These are phyloP conservation scores for Hericium coralloides DNA, from an alignment of 768 basidiomycete genomes.

Conservation along the genomic window DNA sequence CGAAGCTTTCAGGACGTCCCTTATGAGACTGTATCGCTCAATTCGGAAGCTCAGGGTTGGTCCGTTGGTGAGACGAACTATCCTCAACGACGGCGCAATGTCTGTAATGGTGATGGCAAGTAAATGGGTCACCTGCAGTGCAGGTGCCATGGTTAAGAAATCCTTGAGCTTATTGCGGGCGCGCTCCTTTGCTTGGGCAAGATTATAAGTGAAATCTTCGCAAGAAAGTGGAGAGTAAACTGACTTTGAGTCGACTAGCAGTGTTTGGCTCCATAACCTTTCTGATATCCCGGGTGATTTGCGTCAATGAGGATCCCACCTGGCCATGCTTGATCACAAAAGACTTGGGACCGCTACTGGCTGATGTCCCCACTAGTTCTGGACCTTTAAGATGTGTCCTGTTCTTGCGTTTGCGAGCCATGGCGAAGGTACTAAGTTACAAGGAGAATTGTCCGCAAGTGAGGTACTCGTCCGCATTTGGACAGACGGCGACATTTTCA, in stretches of 20 bases:
- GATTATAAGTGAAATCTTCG: slow-evolving; percentile 1
- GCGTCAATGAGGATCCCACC: slow-evolving; percentile 78
- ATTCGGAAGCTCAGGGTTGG: slow-evolving; percentile 92
- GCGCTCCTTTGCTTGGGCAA: slow-evolving; percentile 59
- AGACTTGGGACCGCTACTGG: slow-evolving; percentile 60
- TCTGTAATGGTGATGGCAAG: slow-evolving; percentile 87
- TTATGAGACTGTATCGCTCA: slow-evolving; percentile 87
- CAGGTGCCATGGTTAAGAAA: slow-evolving; percentile 85
- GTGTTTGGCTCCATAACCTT: slow-evolving; percentile 99
- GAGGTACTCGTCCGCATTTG: too few relatives aligned
- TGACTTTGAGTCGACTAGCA: slow-evolving; percentile 80
- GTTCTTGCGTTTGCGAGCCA: slow-evolving; percentile 73
- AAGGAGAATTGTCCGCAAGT: too few relatives aligned
- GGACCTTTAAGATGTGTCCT: slow-evolving; percentile 72
- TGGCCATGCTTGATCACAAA: slow-evolving; percentile 96
- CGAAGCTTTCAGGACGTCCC: slow-evolving; percentile 64
- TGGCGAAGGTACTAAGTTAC: slow-evolving; percentile 17
- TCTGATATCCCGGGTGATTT: slow-evolving; percentile 87
- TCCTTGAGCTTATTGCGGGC: slow-evolving; percentile 87
- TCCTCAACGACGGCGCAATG: slow-evolving; percentile 76
- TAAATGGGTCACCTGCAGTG: slow-evolving; percentile 85
- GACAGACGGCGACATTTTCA: too few relatives aligned
- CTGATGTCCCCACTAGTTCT: slow-evolving; percentile 20
- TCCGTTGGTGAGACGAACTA: slow-evolving; percentile 81
- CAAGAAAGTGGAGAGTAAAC: slow-evolving; percentile 11